Conservation (phyloP, 2,329 filamentous ascomycete species). For the Apiospora aurea region DNA sequence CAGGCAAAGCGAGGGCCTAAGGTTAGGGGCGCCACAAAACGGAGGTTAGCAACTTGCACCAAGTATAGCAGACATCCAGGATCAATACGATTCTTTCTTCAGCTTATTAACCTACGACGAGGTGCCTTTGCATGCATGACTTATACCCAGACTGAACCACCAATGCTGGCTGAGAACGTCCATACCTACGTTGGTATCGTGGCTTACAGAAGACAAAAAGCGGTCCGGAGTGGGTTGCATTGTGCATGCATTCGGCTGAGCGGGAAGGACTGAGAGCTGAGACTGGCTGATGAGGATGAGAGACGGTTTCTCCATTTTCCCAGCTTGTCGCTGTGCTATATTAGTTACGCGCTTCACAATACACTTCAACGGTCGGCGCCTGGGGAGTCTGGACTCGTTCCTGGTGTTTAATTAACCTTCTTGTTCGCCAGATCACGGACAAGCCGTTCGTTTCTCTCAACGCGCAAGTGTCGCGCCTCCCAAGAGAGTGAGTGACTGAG, state of each 20-base stretch:
- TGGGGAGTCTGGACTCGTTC: neutral
- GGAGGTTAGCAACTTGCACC: neutral
- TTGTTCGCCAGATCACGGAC: neutral
- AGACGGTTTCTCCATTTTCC: neutral
- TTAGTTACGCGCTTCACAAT: neutral
- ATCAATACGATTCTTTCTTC: neutral
- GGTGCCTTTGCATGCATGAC: neutral
- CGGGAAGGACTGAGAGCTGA: neutral
- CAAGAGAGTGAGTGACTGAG: neutral
- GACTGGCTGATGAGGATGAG: neutral
- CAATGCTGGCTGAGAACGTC: neutral
- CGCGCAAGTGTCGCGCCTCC: neutral
- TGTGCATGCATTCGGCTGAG: neutral
- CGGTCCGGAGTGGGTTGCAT: neutral
- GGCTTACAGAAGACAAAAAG: neutral
- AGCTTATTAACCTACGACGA: too few relatives aligned
- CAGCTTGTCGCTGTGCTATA: neutral
- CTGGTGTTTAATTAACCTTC: conserved; percentile 1
- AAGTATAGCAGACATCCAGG: neutral
- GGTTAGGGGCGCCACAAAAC: neutral
- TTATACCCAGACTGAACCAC: neutral
- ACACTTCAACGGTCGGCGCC: neutral
- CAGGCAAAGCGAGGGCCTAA: neutral
- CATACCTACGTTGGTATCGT: too few relatives aligned
- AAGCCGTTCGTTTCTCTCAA: neutral